Base-by-base conservation (phyloP, 148 eudicot genomes). In the Vaccinium macrocarpon region DNA sequence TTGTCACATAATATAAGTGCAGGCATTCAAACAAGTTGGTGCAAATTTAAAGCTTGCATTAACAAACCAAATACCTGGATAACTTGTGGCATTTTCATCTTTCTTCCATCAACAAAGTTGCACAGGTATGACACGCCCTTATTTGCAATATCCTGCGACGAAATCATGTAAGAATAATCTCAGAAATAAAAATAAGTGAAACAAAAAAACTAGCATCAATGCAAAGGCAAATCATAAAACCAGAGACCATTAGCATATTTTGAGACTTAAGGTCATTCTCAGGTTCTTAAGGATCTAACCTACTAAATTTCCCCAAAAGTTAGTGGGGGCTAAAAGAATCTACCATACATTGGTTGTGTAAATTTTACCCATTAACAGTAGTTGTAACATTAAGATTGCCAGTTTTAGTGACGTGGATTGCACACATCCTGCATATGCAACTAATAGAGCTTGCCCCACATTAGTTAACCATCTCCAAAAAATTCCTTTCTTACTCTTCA, bases 71-170 rank as follows among this genome's bases (percentile, higher is more conserved):
- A 70, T 73, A 90, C 91, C 91, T 90, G 86, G 59, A 88, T 35
- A 29, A 81, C 84, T 27, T 82, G 87, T 27, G 94, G 93, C 84
- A 82, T 85, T 86, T 84, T 88, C 16, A 73, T 48, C 64, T 83
- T 82, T 84, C 81, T 90, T 76, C 93, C 95, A 53, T 91, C 90
- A 83, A 85, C 93, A 88, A 90, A 82, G 76, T 92, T 85, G 86
- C 89, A 87, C 88, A 95, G 89, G 88, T 91, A 91, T 68, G 88
- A 81, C 72, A 95, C 90, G 4, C 94, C 98, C 82, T 81, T 83
- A 74, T 90, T 93, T 85, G 95, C 89, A 84, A 91, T 84, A 53
- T 83, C 88, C 98, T 95, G 90, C 83, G 49, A 59, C 3, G 8
- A 59, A 25, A 59, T 9, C 66, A 59, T 1, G 10, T 59, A 59